Base-by-base conservation (phyloP, 2,329 filamentous ascomycete species). In the Fusarium lyarnte region DNA sequence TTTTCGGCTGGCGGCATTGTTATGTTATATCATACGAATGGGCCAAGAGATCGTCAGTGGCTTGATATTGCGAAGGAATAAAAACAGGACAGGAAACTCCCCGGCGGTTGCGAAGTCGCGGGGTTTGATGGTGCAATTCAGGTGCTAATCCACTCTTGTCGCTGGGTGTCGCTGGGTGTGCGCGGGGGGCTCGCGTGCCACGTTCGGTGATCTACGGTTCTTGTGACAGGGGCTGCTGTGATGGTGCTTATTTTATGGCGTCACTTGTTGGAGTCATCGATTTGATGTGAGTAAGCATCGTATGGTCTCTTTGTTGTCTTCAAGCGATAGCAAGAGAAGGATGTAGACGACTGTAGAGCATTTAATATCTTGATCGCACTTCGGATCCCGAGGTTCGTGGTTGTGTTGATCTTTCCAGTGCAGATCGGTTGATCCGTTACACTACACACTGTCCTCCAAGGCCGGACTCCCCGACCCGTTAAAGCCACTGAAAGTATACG, bases 121-220 rank as follows among this genome's bases (percentile, higher is more conserved):
- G 74, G 75, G 75, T 58, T 58, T 51, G 62, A 77, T 77, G 60
- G 73, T 70, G 74, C 74, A 75, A 57, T 57, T 49, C 10, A 23
- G n/a, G 29, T 25, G 33, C 41, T 27, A 49, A 77, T 75, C 63
- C 46, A 69, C 64, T 63, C 49, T 68, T 17, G 46, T 63, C 43
- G 36, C 29, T 9, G 47, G 23, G 60, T 17, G 46, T 63, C 43
- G 36, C 29, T 9, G 47, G 23, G 60, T 39, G n/a, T 47, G 74
- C 69, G 70, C 72, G 70, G 68, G 68, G 49, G 39, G 33, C 47
- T 47, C 45, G 51, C 55, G 69, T 62, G 63, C 57, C 68, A 73
- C 65, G 31, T 39, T 46, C 27, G 33, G 41, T 38, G 69, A 75
- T 75, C 66, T 53, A 58, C 55, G 66, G 53, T 39, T 38, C 33